phyloP scores from a whole-genome alignment of 2,329 filamentous ascomycete species.

The Zopfia rhizophila region DNA sequence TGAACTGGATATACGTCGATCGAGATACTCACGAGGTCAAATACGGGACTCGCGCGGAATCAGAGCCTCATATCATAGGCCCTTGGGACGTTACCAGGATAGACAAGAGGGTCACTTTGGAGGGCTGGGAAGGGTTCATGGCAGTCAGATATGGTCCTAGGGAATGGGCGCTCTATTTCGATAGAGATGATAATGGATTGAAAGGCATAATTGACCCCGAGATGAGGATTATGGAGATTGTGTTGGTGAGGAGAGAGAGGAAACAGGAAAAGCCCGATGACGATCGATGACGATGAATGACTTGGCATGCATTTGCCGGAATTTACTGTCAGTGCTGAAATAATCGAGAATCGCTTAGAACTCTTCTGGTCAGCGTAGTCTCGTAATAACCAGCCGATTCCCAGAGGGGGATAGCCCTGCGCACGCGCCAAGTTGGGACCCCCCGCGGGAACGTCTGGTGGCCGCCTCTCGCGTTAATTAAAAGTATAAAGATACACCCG shows the following conservation, averaged over 20 bases:
- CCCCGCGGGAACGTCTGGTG: no score
- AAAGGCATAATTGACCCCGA: slow-evolving; percentile 19
- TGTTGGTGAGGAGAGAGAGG: slow-evolving; percentile 27
- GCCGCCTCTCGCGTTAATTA: no score
- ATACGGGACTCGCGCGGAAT: slow-evolving; percentile 33
- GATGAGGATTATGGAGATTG: slow-evolving; percentile 25
- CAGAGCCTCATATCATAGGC: slow-evolving; percentile 34
- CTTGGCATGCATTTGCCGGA: no score
- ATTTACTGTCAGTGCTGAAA: no score
- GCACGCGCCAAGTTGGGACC: no score
- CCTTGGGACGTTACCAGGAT: slow-evolving; percentile 38
- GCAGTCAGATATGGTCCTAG: slow-evolving; percentile 35
- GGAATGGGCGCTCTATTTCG: slow-evolving; percentile 53
- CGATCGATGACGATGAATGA: no score
- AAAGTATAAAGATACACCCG: no score
- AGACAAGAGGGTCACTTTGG: slow-evolving; percentile 32
- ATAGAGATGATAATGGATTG: slow-evolving; percentile 50
- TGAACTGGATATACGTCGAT: slow-evolving; percentile 45
- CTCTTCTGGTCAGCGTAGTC: no score
- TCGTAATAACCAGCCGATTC: no score
- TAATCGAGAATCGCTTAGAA: no score
- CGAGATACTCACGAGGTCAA: slow-evolving; percentile 37
- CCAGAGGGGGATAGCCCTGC: no score
- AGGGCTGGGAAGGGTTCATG: slow-evolving; percentile 41
- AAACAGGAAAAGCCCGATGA: slow-evolving; percentile 16